Conservation (phyloP, 1,139 yeast species). For the Hansenula sp. region DNA sequence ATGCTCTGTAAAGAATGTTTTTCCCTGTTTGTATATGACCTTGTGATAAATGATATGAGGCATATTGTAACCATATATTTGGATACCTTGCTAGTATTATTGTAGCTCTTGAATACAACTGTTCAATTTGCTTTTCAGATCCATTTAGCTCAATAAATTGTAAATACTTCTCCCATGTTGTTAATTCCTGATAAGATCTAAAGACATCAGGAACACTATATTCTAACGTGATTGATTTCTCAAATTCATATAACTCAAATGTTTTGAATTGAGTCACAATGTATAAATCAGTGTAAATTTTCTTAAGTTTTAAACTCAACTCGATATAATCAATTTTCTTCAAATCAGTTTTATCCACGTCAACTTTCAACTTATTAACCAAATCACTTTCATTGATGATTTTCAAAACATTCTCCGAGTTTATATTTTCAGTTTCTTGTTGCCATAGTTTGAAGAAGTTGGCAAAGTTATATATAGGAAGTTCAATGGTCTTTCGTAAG, state of each 20-base stretch:
- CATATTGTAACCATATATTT: conserved; percentile 59
- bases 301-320: conserved; percentile 36
- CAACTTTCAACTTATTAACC: conserved; percentile 27
- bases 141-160: conserved; percentile 45
- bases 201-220: conserved; percentile 44
- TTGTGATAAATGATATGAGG: conserved; percentile 39
- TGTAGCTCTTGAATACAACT: conserved; percentile 56
- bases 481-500: conserved; percentile 57
- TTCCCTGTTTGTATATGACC: conserved; percentile 34
- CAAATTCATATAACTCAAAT: conserved; percentile 61
- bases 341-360: conserved; percentile 15
- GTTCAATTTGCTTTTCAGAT: conserved; percentile 29
- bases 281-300: conserved; percentile 47
- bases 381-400: conserved; percentile 27
- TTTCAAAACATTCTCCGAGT: conserved; percentile 26
- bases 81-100: conserved; percentile 50
- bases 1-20: conserved; percentile 32
- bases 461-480: conserved; percentile 78
- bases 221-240: conserved; percentile 49
- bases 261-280: conserved; percentile 59
- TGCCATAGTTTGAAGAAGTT: conserved; percentile 49
- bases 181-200: conserved; percentile 41
- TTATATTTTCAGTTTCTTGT: conserved; percentile 35
- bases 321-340: conserved; percentile 25
- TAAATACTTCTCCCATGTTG: conserved; percentile 59